Evolutionary conservation across 495 filamentous ascomycete species (phyloP), one percentile per base, ranked within the genome.

Genomic region (Hypoxylon subgilvum): DNA sequence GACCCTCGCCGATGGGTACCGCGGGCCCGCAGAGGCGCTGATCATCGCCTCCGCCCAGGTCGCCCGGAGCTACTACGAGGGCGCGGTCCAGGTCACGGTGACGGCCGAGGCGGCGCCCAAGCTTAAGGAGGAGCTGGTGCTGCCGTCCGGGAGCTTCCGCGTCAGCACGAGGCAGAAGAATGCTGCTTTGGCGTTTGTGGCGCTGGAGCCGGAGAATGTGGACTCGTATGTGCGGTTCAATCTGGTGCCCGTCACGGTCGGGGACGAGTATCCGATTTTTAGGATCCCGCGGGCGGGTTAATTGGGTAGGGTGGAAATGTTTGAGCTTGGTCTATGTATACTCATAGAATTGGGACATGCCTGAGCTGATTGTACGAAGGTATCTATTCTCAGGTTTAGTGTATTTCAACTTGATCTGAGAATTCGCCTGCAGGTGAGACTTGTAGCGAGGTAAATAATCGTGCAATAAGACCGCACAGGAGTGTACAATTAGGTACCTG

Each of bases 171-270:
- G 55, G 9, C 67, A 69, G 54, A 65, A 68, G 57, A 69, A 69
- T 16, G 65, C 64, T 2, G 67, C 64, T 17, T 34, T 67, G 23
- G 67, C 64, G 47, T 67, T 69, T 25, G 64, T 65, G 1, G 58
- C 65, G 9, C 65, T 69, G 31, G 68, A 72, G 61, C 70, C 69
- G 13, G 70, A 72, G 52, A 71, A 71, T 57, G 59, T 69, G 8
- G 69, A 72, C 40, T 71, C 68, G 13, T 72, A 68, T 42, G 70
- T 69, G 13, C 42, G 58, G 23, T 71, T 72, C 14, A 67, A 67
- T 34, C 40, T 72, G 22, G 16, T 72, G 2, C 70, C 69, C 1
- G 61, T 72, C 13, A 16, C 50, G 41, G 46, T n/a, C 6, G 68
- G 66, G 2, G 68, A 72, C 41, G 62, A 68, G 44, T 72, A 71